phyloP scores from a whole-genome alignment of 106 monocot species.

The Dendrobium officinale region DNA sequence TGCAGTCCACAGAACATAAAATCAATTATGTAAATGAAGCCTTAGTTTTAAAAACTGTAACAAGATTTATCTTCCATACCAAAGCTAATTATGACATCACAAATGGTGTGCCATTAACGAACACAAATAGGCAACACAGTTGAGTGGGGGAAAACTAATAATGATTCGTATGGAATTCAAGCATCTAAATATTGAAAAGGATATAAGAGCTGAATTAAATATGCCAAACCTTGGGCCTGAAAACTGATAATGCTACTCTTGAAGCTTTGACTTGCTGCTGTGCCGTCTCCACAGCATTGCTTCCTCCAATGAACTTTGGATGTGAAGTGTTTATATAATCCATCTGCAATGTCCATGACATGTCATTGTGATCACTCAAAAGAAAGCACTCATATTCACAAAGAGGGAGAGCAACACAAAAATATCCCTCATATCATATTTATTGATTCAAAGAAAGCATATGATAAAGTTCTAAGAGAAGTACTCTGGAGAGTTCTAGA shows the following conservation, averaged over 20 bases:
- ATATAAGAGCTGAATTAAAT: background rate
- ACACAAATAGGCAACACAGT: background rate
- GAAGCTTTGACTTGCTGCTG: conserved; percentile 79
- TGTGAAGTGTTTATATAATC: conserved; percentile 99
- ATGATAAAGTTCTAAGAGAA: no score
- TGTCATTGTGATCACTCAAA: background rate
- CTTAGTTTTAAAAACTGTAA: background rate
- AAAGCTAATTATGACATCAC: background rate
- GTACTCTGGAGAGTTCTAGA: no score
- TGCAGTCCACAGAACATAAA: background rate
- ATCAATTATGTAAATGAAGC: background rate
- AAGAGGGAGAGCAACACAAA: background rate
- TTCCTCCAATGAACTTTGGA: conserved; percentile 90
- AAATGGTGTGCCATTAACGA: background rate
- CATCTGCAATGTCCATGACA: conserved; percentile 45
- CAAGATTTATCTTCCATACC: background rate
- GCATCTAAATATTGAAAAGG: background rate
- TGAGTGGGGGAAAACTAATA: background rate
- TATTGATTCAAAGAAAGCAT: no score
- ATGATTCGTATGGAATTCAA: background rate
- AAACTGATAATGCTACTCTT: conserved; percentile 24
- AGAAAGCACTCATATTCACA: background rate
- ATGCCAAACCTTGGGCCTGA: conserved; percentile 36
- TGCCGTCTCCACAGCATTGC: conserved; percentile 79
- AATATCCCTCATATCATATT: no score